Conservation (phyloP, 2,329 filamentous ascomycete genomes). For the Cucurbitaria berberidis region DNA sequence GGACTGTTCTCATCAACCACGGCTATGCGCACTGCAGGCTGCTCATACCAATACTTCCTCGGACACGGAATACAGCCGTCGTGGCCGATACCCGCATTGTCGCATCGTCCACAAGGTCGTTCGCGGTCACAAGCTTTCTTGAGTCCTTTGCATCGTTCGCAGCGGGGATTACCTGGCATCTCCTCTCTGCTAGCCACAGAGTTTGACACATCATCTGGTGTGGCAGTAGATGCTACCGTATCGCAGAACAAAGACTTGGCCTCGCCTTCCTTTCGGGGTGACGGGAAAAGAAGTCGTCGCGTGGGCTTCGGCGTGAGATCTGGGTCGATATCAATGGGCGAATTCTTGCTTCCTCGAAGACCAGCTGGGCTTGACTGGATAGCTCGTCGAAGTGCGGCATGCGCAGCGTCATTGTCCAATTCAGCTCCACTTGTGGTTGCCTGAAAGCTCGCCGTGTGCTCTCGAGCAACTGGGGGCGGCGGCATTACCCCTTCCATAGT, state of each 20-base stretch:
- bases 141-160: conserved; percentile 31
- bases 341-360: conserved; percentile 54
- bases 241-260: conserved; percentile 62
- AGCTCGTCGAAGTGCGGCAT: conserved; percentile 57
- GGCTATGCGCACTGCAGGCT: conserved; percentile 17
- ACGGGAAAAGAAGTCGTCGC: conserved; percentile 76
- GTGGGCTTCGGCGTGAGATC: conserved; percentile 67
- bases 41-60: conserved; percentile 23
- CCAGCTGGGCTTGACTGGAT: conserved; percentile 68
- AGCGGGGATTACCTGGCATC: conserved; percentile 27
- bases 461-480: conserved; percentile 8
- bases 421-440: conserved; percentile 6
- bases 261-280: conserved; percentile 70
- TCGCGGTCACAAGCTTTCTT: conserved; percentile 36
- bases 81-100: conserved; percentile 22
- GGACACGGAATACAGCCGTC: conserved; percentile 32
- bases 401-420: conserved; percentile 23
- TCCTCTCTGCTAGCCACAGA: conserved; percentile 17
- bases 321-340: conserved; percentile 57
- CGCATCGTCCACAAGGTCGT: conserved; percentile 32
- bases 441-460: conserved; percentile 17
- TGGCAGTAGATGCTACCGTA: conserved; percentile 47
- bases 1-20: conserved; percentile 29
- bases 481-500: conserved; percentile 18
- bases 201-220: conserved; percentile 4